These are phyloP conservation scores for Metschnikowia noctiluminum DNA, from an alignment of 805 yeast species.

Conservation along the genomic window DNA sequence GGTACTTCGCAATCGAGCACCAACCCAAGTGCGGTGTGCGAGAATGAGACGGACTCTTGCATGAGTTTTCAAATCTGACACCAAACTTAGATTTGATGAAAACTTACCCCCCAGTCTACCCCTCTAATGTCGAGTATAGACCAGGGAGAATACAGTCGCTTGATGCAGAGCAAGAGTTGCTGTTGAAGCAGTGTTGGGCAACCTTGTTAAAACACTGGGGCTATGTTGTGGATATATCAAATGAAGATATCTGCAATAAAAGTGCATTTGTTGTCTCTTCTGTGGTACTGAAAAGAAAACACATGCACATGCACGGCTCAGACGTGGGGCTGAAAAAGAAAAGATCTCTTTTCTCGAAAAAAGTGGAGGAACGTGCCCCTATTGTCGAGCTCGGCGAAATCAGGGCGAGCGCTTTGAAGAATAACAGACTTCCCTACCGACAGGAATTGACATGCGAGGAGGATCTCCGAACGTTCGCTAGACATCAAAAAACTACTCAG, in stretches of 20 bases:
- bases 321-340: slow-evolving; percentile 29
- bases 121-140: slow-evolving; percentile 24
- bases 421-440: slow-evolving; percentile 25
- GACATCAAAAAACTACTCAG: slow-evolving; percentile 18
- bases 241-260: slow-evolving; percentile 26
- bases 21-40: not conserved
- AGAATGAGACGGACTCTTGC: no score
- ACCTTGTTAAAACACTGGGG: slow-evolving; percentile 40
- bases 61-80: not conserved
- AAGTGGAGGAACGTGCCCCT: slow-evolving; percentile 5
- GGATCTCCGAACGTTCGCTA: slow-evolving; percentile 19
- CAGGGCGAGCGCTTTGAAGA: slow-evolving; percentile 28
- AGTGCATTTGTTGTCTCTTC: slow-evolving; percentile 34
- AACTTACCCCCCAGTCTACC: slow-evolving; percentile 15
- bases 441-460: slow-evolving; percentile 22
- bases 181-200: slow-evolving; percentile 20
- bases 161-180: slow-evolving; percentile 19
- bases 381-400: slow-evolving; percentile 20
- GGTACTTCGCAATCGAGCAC: not conserved
- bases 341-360: slow-evolving; percentile 25
- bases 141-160: slow-evolving; percentile 39
- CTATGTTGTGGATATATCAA: slow-evolving; percentile 30
- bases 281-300: slow-evolving; percentile 11
- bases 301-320: not conserved
- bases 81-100: not conserved